Conservation (phyloP, 257 asterid species). For the Solanum sejunctum region DNA sequence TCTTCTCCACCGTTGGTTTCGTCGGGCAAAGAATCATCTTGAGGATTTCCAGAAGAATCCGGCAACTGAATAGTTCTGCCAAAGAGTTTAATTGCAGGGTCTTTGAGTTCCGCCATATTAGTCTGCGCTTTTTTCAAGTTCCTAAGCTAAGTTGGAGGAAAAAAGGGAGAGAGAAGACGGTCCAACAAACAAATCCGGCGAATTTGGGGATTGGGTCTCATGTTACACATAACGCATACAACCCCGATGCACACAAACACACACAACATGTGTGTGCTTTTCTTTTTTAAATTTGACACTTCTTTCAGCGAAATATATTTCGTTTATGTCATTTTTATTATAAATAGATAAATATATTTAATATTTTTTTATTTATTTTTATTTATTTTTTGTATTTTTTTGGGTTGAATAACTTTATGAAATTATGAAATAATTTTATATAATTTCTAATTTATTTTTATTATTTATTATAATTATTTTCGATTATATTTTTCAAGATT, state of each 20-base stretch:
- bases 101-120: conserved; percentile 54
- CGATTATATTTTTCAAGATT: too few species aligned
- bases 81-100: conserved; percentile 83
- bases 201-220: conserved; percentile 12
- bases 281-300: neutral
- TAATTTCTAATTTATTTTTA: too few species aligned
- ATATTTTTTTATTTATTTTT: too few species aligned
- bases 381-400: too few species aligned
- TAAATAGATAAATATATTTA: too few species aligned
- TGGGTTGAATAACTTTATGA: too few species aligned
- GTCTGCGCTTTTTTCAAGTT: neutral
- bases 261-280: neutral
- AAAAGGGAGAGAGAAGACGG: neutral
- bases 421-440: too few species aligned
- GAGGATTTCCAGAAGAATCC: conserved; percentile 18
- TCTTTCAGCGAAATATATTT: neutral
- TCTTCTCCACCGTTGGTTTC: neutral
- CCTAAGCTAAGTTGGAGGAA: neutral
- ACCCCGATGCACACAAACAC: neutral
- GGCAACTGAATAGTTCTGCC: conserved; percentile 72
- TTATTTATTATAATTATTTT: too few species aligned
- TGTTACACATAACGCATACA: conserved; percentile 13
- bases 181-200: neutral
- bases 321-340: rapidly evolving
- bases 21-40: conserved; percentile 5